phyloP scores from a whole-genome alignment of 1,284 basidiomycete species.

The Boletus hoseneyae region DNA sequence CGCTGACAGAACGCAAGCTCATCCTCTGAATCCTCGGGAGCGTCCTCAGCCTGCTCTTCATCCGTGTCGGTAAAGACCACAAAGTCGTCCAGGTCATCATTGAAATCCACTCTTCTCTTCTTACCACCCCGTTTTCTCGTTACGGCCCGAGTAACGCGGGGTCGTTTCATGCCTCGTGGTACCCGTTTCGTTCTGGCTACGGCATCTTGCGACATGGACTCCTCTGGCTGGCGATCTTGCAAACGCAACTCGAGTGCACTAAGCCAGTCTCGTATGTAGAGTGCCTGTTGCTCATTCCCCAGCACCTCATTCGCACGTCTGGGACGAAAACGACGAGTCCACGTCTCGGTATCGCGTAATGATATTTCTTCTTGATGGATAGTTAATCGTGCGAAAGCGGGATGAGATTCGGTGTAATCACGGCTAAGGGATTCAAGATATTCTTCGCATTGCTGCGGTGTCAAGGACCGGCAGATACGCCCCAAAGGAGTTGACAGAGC shows the following conservation, averaged over 20 bases:
- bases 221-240: conserved; percentile 24
- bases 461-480: conserved; percentile 7
- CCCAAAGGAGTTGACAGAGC: neutral
- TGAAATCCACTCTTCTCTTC: conserved; percentile 46
- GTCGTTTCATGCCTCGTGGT: conserved; percentile 44
- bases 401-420: conserved; percentile 35
- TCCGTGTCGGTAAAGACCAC: conserved; percentile 47
- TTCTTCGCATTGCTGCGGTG: conserved; percentile 21
- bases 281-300: conserved; percentile 73
- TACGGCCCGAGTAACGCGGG: conserved; percentile 50
- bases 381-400: conserved; percentile 52
- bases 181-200: conserved; percentile 22
- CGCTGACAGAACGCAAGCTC: conserved; percentile 32
- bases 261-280: conserved; percentile 84
- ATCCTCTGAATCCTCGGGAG: conserved; percentile 33
- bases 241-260: conserved; percentile 62
- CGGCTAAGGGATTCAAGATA: conserved; percentile 12
- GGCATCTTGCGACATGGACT: conserved; percentile 5
- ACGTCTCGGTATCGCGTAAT: conserved; percentile 42
- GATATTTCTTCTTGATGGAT: conserved; percentile 17
- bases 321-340: conserved; percentile 81
- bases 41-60: conserved; percentile 38
- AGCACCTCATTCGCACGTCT: conserved; percentile 71
- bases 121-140: conserved; percentile 43
- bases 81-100: conserved; percentile 51